Evolutionary conservation across 495 filamentous ascomycete species (phyloP), one percentile per base, ranked within the genome.

Genomic region (Penicillium paxilli): DNA sequence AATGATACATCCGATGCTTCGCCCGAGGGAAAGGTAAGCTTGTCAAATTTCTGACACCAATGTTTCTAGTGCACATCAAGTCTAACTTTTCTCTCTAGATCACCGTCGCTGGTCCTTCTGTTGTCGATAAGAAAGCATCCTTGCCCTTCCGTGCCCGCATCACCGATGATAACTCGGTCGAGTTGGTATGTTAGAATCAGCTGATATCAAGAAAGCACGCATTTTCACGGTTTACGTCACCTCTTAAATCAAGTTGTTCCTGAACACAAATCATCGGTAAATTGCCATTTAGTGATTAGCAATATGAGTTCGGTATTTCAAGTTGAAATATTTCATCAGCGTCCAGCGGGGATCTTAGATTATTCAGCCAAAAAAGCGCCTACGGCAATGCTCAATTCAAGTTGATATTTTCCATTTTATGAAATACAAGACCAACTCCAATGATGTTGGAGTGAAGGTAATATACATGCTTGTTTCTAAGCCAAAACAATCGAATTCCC

Each of bases 21-120:
- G 53, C 73, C 76, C 30, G 74, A 76, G 38, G 91, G 91, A 54
- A 79, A 88, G 79, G 85, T 87, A 72, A 67, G 78, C 32, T 35
- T 11, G 14, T 37, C 3, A 32, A 16, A 38, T 38, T 16, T 38
- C 16, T 24, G 10, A 10, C n/a, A 16, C 20, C 21, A 14, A 11
- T 44, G 16, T 23, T 17, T 21, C 14, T 24, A 7, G 11, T 19
- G 8, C 42, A 9, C 23, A 14, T 23, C 20, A 26, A 28, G 14
- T 19, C 56, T 59, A 44, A 56, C 17, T 21, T 24, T 12, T 25
- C 6, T 20, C 10, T 46, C 17, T 55, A 78, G 72, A 63, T 78
- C 45, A 64, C 64, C 17, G 68, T 77, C 3, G 51, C 68, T 47
- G 75, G 75, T 8, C 75, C 73, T 46, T 64, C 71, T 37, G 75